phyloP scores from a whole-genome alignment of 2,329 filamentous ascomycete species.

The Cladosporium austrohemisphaericum region DNA sequence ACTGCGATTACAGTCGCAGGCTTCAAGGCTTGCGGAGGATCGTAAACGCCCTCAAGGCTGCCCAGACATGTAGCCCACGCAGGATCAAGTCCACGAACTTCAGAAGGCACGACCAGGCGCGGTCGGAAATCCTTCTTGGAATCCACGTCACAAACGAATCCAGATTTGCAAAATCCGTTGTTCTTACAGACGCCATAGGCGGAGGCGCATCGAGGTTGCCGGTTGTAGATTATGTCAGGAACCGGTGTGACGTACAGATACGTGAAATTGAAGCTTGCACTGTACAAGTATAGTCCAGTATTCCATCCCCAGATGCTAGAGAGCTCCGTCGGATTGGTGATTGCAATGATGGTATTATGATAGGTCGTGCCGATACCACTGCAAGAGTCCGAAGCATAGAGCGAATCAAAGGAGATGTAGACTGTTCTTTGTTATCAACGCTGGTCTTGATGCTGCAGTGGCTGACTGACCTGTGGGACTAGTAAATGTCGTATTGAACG shows the following conservation, averaged over 20 bases:
- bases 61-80: constrained; percentile 19
- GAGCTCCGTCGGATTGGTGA: constrained; percentile 13
- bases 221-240: constrained; percentile 19
- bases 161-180: constrained; percentile 13
- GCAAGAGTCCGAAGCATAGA: constrained; percentile 23
- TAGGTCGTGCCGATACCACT: constrained; percentile 15
- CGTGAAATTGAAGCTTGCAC: constrained; percentile 9
- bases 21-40: constrained; percentile 14
- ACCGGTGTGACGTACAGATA: background rate
- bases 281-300: constrained; percentile 15
- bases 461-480: no score
- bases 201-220: constrained; percentile 20
- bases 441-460: no score
- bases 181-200: background rate
- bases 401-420: constrained; percentile 23
- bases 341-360: constrained; percentile 19
- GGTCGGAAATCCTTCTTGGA: no score
- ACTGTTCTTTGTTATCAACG: no score
- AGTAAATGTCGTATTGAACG: no score
- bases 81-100: constrained; percentile 15
- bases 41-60: constrained; percentile 20
- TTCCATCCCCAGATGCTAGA: no score
- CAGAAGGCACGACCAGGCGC: constrained; percentile 18
- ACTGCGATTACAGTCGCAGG: background rate
- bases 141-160: no score